Conservation (phyloP, 768 basidiomycete genomes). For the Russula sp. region DNA sequence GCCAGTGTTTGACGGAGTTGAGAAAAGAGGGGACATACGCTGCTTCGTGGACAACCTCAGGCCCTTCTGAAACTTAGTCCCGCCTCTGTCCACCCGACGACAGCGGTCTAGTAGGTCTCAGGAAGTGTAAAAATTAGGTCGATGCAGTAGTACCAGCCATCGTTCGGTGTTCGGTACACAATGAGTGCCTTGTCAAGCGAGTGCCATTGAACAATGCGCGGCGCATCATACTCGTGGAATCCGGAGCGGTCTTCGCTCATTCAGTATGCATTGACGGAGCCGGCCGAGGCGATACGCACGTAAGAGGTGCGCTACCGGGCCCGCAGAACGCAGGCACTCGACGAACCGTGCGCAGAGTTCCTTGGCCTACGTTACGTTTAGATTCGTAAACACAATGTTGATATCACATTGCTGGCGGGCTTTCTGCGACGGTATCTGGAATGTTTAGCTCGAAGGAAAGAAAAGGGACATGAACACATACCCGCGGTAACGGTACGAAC, state of each 20-base stretch:
- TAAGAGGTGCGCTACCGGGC: conserved; percentile 76
- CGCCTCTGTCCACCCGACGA: conserved; percentile 90
- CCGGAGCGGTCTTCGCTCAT: conserved; percentile 45
- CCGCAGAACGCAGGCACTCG: conserved; percentile 45
- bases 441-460: background rate
- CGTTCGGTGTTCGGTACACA: conserved; percentile 59
- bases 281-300: conserved; percentile 43
- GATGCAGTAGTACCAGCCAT: conserved; percentile 45
- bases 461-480: conserved; percentile 24
- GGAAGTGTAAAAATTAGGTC: conserved; percentile 79
- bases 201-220: conserved; percentile 60
- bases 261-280: background rate
- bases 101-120: conserved; percentile 78
- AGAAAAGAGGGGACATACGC: conserved; percentile 31
- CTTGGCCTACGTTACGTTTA: conserved; percentile 45
- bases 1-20: background rate
- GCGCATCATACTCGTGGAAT: conserved; percentile 48
- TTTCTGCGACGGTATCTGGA: conserved; percentile 82
- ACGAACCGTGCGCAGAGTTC: conserved; percentile 58
- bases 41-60: conserved; percentile 62
- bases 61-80: conserved; percentile 85
- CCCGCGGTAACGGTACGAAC: conserved; percentile 74
- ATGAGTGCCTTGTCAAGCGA: conserved; percentile 80
- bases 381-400: conserved; percentile 83
- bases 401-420: conserved; percentile 72